A percentile compares a stretch with the other conserved stretches of the same genome.
Conservation (phyloP, 306 rosid species). For the Sechiopsis laciniata region DNA sequence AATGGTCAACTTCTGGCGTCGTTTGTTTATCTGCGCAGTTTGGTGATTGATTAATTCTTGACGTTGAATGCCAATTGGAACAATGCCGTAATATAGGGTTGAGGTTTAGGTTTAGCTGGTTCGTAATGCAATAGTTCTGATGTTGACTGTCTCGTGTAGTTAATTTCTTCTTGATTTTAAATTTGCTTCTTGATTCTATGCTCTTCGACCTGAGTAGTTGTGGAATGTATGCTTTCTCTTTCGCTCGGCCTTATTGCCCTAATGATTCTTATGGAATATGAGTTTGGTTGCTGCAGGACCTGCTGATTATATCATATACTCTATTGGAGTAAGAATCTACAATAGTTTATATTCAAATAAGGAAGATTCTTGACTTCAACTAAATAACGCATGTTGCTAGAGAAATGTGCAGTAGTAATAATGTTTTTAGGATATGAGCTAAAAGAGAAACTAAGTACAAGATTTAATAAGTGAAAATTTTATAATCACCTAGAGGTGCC, state of each 20-base stretch:
- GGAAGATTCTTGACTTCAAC: background rate
- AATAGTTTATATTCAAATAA: background rate
- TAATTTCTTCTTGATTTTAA: conserved; percentile 9
- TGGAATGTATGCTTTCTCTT: conserved; percentile 7
- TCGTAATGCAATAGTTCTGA: conserved; percentile 14
- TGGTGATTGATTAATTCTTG: conserved; percentile 8
- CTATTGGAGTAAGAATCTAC: background rate
- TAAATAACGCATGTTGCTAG: conserved; percentile 10
- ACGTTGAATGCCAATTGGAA: background rate
- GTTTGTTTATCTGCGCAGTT: conserved; percentile 5
- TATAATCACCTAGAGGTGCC: background rate
- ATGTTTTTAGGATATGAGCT: background rate
- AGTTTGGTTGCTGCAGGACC: conserved; percentile 7
- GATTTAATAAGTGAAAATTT: background rate
- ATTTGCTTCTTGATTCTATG: background rate
- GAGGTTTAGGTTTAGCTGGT: conserved; percentile 20
- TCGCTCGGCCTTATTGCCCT: background rate
- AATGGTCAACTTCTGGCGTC: background rate
- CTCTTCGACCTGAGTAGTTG: conserved; percentile 3
- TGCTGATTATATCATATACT: background rate
- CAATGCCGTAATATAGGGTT: conserved; percentile 8
- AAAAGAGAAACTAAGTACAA: background rate
- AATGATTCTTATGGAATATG: conserved; percentile 7
- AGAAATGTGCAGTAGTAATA: conserved; percentile 8
- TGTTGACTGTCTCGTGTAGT: conserved; percentile 3